These are phyloP conservation scores for Ophiostoma triangulosporum DNA, from an alignment of 2,329 filamentous ascomycete genomes.

Conservation along the genomic window DNA sequence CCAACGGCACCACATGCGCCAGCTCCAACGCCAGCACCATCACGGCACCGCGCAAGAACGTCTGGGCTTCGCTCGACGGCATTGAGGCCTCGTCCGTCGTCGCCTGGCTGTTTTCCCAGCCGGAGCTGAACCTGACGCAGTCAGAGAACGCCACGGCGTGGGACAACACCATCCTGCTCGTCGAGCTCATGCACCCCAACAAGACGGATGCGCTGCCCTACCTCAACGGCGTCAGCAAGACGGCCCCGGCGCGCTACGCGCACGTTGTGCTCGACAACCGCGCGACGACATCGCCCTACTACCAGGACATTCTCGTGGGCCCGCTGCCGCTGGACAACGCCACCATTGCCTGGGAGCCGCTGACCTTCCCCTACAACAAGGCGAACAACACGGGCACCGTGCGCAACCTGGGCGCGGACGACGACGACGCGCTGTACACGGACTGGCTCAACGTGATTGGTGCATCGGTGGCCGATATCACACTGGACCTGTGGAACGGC, in stretches of 20 bases:
- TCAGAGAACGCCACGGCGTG: conserved; percentile 22
- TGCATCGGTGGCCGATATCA: conserved; percentile 26
- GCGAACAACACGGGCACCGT: conserved; percentile 26
- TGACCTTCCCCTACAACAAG: conserved; percentile 30
- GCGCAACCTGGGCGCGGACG: conserved; percentile 27
- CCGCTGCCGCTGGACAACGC: conserved; percentile 31
- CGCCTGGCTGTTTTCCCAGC: conserved; percentile 26
- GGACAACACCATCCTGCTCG: conserved; percentile 23
- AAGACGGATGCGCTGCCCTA: conserved; percentile 34
- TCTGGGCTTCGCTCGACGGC: conserved; percentile 26
- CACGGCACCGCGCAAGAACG: conserved; percentile 27
- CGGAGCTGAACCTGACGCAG: conserved; percentile 26
- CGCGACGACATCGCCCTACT: conserved; percentile 24
- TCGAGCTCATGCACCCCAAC: conserved; percentile 31
- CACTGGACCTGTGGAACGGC: conserved; percentile 30
- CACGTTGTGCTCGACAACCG: conserved; percentile 29
- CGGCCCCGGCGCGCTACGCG: conserved; percentile 27
- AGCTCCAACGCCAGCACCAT: conserved; percentile 13
- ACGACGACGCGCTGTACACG: conserved; percentile 17
- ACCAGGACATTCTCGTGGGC: conserved; percentile 33
- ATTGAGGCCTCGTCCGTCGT: conserved; percentile 25
- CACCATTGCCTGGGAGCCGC: conserved; percentile 24
- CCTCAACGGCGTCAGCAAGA: conserved; percentile 24
- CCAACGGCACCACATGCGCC: conserved; percentile 9
- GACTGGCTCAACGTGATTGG: conserved; percentile 24